phyloP scores from a whole-genome alignment of 179 eudicot genomes.

The Amaranthus tricolor region DNA sequence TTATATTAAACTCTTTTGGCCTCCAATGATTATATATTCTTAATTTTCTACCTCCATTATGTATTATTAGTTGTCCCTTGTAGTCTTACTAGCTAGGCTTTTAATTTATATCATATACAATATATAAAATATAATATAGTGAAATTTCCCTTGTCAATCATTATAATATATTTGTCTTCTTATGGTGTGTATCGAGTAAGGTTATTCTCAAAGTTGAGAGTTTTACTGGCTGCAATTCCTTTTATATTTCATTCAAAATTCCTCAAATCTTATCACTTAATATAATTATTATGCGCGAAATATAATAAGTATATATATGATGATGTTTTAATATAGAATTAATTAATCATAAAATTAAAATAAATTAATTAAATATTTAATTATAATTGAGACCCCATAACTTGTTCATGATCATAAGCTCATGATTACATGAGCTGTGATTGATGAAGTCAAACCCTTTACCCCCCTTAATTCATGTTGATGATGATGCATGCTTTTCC shows the following conservation, averaged over 20 bases:
- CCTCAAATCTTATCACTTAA: too few relatives aligned
- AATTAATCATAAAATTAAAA: not conserved
- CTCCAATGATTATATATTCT: constrained; percentile 22
- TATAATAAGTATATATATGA: too few relatives aligned
- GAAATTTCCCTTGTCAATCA: constrained; percentile 18
- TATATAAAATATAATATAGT: not conserved
- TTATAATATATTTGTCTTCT: not conserved
- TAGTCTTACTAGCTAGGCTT: constrained; percentile 15
- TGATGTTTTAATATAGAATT: not conserved
- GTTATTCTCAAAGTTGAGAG: too few relatives aligned
- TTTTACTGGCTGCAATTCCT: too few relatives aligned
- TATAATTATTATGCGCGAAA: too few relatives aligned
- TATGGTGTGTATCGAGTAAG: too few relatives aligned
- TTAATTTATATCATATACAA: constrained; percentile 2
- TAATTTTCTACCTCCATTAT: constrained; percentile 22
- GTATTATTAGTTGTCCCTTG: constrained; percentile 23
- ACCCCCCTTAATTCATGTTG: constrained; percentile 16
- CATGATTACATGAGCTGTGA: constrained; percentile 53
- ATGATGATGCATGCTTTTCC: constrained; percentile 36
- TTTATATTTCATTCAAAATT: too few relatives aligned
- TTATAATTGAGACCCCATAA: constrained; percentile 2
- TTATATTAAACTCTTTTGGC: constrained; percentile 16
- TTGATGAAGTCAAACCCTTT: constrained; percentile 40
- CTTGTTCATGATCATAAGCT: constrained; percentile 30
- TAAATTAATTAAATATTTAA: not conserved